Conservation (phyloP, 257 asterid species). For the Nicotiana attenuata region DNA sequence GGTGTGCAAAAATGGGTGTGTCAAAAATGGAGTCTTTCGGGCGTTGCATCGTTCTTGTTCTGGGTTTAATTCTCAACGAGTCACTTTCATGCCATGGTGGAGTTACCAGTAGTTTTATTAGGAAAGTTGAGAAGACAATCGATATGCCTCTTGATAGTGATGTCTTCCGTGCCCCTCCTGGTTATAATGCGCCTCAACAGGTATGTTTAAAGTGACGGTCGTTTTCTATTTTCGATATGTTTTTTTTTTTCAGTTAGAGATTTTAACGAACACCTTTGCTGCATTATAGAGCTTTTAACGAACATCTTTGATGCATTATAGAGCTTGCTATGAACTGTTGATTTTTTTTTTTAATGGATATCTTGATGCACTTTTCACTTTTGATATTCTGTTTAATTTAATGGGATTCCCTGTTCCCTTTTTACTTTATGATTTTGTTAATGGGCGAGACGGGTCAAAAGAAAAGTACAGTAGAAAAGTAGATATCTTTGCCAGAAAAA, state of each 20-base stretch:
- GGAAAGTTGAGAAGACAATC: constrained; percentile 40
- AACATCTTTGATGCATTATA: background rate
- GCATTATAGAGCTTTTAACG: background rate
- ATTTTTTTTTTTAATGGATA: background rate
- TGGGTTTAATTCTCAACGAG: constrained; percentile 30
- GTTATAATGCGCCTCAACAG: constrained; percentile 95
- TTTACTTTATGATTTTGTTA: background rate
- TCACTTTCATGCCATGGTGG: constrained; percentile 61
- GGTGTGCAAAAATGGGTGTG: constrained; percentile 21
- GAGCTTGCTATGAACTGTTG: background rate
- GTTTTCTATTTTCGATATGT: background rate
- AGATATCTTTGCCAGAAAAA: background rate
- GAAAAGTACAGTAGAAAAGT: background rate
- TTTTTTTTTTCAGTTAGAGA: background rate
- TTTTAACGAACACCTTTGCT: background rate
- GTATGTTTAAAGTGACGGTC: constrained; percentile 15
- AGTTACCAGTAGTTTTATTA: constrained; percentile 56
- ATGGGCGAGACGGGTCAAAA: background rate
- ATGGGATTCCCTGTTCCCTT: background rate
- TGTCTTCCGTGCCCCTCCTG: constrained; percentile 71
- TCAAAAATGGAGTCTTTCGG: constrained; percentile 9
- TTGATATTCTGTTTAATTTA: background rate
- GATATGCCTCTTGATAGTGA: constrained; percentile 87
- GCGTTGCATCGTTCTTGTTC: constrained; percentile 22
- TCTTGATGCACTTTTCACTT: background rate